phyloP scores from a whole-genome alignment of 2,329 filamentous ascomycete genomes.

The Ascosphaera apis region DNA sequence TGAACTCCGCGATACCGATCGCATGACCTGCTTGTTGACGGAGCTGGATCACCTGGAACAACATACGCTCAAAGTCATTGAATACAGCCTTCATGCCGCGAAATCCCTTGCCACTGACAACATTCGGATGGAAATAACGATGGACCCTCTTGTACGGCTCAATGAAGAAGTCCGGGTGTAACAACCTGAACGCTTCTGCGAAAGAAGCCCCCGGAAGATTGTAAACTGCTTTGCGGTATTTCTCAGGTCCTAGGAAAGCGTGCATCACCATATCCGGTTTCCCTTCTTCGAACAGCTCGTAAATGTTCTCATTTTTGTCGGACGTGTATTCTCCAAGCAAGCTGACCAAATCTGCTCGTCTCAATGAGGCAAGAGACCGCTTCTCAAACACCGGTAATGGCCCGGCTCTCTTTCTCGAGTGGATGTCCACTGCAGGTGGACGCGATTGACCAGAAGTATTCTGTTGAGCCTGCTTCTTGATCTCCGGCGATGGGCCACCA shows the following conservation, averaged over 20 bases:
- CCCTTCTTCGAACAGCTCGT: slow-evolving; percentile 11
- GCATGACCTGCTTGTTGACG: slow-evolving; percentile 15
- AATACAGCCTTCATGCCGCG: slow-evolving; percentile 17
- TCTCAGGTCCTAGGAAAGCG: slow-evolving; percentile 5
- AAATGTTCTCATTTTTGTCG: slow-evolving; percentile 5
- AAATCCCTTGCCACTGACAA: slow-evolving; percentile 21
- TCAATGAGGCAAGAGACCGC: not conserved
- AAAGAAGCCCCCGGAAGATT: slow-evolving; percentile 32
- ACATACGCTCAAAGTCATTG: slow-evolving; percentile 15
- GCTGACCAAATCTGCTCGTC: not conserved
- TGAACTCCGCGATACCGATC: slow-evolving; percentile 27
- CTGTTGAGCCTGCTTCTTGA: too few species aligned
- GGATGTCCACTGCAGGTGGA: not conserved
- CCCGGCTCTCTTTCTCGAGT: not conserved
- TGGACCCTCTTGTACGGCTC: slow-evolving; percentile 24
- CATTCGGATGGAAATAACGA: slow-evolving; percentile 25
- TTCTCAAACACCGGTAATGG: not conserved
- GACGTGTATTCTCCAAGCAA: slow-evolving; percentile 8
- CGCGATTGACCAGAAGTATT: too few species aligned
- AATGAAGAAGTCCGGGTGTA: slow-evolving; percentile 35
- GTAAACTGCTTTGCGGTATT: slow-evolving; percentile 4
- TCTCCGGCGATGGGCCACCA: not conserved
- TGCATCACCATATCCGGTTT: slow-evolving; percentile 6
- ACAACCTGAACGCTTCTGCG: slow-evolving; percentile 36
- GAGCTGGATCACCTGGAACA: slow-evolving; percentile 16